Evolutionary conservation across 805 yeast species (phyloP), one percentile per base, ranked within the genome.

Genomic region (Metschnikowia santaceciliae): DNA sequence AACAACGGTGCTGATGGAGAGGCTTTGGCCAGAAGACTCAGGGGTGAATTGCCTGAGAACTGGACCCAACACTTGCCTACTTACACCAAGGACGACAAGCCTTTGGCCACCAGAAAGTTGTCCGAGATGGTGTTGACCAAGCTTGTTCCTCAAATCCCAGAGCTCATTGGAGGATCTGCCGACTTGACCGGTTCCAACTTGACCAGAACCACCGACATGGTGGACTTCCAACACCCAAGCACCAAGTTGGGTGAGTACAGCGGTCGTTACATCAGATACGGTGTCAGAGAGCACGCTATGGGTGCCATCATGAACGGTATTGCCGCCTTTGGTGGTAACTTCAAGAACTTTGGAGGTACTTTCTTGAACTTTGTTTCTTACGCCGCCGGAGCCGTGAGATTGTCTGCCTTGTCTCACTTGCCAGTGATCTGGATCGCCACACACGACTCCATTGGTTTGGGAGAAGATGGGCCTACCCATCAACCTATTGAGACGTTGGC

Each of bases 271-370:
- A 79, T 92, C 74, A 86, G 97, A 78, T 92, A 86, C 72, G 99
- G 99, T 84, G 96, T 92, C 59, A 87, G 99, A 77, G 99, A 92
- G 80, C 98, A 94, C 76, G 97, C 89, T 72, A 90, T 92, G 97
- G 97, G 96, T 77, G 97, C 97, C 59, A 87, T 91, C 71, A 81
- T 91, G 83, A 92, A 94, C 76, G 99, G 99, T 86, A 87, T 92
- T 63, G 80, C 94, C 53, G 97, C 97, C 50, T 92, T 76, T 67
- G 87, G 87, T 75, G 88, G 87, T 57, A 89, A 88, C 77, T 83
- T 78, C 80, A 87, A 84, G 73, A 85, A 90, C 62, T 91, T 84
- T 77, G 97, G 97, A 72, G 98, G 96, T 75, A 92, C 99, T 67
- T 92, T 92, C 90, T 80, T 92, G 73, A 92, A 94, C 84, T 92